These are phyloP conservation scores for Aureobasidium pullulans DNA, from an alignment of 2,329 filamentous ascomycete species.

Conservation along the genomic window DNA sequence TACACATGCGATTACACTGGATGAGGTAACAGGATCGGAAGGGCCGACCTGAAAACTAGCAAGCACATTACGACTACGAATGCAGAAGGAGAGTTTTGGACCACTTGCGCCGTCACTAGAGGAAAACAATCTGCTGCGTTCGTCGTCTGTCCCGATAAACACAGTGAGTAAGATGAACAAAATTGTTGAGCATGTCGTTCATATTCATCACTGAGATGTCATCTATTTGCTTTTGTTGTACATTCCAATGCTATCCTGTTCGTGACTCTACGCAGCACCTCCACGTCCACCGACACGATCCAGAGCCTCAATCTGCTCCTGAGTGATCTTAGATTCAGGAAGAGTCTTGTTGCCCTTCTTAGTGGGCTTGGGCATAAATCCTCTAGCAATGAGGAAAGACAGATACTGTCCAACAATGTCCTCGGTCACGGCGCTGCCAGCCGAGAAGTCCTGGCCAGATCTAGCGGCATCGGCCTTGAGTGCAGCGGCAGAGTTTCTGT, in stretches of 20 bases:
- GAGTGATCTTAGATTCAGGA: slow-evolving; percentile 38
- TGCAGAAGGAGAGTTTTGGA: too few species aligned
- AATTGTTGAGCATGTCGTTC: background rate
- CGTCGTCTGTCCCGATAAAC: background rate
- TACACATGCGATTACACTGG: too few species aligned
- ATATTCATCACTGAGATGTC: background rate
- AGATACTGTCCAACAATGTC: slow-evolving; percentile 58
- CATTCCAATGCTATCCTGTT: background rate
- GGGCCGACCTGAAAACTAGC: too few species aligned
- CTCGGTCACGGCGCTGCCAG: slow-evolving; percentile 49
- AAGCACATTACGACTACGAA: too few species aligned
- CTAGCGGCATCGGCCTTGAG: slow-evolving; percentile 57
- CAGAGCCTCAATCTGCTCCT: slow-evolving; percentile 43
- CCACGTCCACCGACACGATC: slow-evolving; percentile 48
- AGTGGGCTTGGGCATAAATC: slow-evolving; percentile 50
- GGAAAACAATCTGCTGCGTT: background rate
- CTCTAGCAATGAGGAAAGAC: slow-evolving; percentile 54
- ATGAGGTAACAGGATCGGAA: too few species aligned
- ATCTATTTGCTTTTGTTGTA: background rate
- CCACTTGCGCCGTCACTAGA: too few species aligned
- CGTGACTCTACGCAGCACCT: slow-evolving; percentile 17
- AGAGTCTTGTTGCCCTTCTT: slow-evolving; percentile 28
- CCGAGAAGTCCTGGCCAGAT: slow-evolving; percentile 51
- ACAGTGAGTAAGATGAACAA: too few species aligned
- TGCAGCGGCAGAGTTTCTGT: slow-evolving; percentile 58